Base-by-base conservation (phyloP, 352 stramenopile species). In the Pythium volutum region DNA sequence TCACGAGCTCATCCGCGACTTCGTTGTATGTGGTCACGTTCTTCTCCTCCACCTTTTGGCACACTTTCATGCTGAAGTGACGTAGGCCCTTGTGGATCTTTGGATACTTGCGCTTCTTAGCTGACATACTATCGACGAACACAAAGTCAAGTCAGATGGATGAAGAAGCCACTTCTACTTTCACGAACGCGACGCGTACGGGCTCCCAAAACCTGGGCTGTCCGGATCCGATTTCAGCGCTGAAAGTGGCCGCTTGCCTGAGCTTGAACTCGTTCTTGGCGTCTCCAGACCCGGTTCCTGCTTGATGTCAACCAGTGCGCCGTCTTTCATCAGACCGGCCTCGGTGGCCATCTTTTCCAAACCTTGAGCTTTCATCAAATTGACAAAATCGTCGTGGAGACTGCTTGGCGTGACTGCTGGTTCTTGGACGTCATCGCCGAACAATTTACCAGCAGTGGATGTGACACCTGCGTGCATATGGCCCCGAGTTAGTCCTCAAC, bases 51-150 rank as follows among this genome's bases (percentile, higher is more conserved):
- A 98, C 95, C 62, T 98, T 98, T 70, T 97, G 86, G 57, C 93
- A 98, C 16, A 98, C 92, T 53, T 98, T 98, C 86, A 98, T 97
- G 42, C 88, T 97, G 56, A 98, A 98, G 72, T 98, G 92, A 29
- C 95, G 88, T 38, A 98, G 66, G 8, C 89, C 89, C 55, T 97
- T 97, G 81, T 93, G 95, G 59, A 91, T 82, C 59, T 97, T 97
- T 27, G 84, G 50, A 54, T 81, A 88, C 66, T 89, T 93, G 48
- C 78, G 76, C 48, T 88, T 90, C 70, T 95, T 95, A 3, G 71
- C 75, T 0, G 81, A 78, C 27, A 77, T 74, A 10, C 79, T 91
- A 39, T 11, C 4, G 1, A 46, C 1, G 29, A 38, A 3, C 27
- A 47, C 7, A 55, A 55, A 7, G 11, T 15, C 18, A 43, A 10